These are phyloP conservation scores for Vachellia collinsii DNA, from an alignment of 306 rosid species.

Conservation along the genomic window DNA sequence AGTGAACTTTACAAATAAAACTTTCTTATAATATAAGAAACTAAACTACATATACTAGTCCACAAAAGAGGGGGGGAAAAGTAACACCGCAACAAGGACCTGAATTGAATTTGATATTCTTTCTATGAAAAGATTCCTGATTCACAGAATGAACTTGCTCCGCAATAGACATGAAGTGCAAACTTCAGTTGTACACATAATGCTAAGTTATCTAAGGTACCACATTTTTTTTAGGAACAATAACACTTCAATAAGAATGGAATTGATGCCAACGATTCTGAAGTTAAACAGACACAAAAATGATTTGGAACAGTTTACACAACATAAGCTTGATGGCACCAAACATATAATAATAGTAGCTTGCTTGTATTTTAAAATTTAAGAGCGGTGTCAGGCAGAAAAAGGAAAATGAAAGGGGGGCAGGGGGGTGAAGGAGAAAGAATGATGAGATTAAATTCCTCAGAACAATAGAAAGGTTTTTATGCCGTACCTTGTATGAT, in stretches of 20 bases:
- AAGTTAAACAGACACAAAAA: neutral
- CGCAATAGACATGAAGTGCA: slow-evolving; percentile 4
- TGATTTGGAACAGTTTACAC: neutral
- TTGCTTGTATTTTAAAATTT: slow-evolving; percentile 20
- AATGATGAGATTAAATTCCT: slow-evolving; percentile 22
- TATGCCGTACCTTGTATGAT: slow-evolving; percentile 64
- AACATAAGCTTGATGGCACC: slow-evolving; percentile 7
- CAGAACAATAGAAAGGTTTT: slow-evolving; percentile 3
- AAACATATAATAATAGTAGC: slow-evolving; percentile 17
- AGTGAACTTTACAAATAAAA: neutral
- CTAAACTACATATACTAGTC: slow-evolving; percentile 12
- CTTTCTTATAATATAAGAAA: neutral
- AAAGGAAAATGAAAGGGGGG: neutral
- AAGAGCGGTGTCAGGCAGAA: neutral
- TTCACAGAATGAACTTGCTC: slow-evolving; percentile 15
- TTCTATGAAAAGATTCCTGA: neutral
- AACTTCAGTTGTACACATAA: slow-evolving; percentile 4
- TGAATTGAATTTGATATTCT: slow-evolving; percentile 10
- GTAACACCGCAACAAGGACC: neutral
- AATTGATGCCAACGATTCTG: slow-evolving; percentile 14
- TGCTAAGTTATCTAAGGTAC: slow-evolving; percentile 12
- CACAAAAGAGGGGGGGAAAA: neutral
- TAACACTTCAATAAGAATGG: slow-evolving; percentile 1
- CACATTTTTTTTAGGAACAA: slow-evolving; percentile 9
- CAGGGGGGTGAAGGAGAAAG: slow-evolving; percentile 12